A percentile compares a stretch with the other conserved stretches of the same genome.
Evolutionary conservation across 257 asterid species (phyloP).

Genomic region (Scutellaria minor): DNA sequence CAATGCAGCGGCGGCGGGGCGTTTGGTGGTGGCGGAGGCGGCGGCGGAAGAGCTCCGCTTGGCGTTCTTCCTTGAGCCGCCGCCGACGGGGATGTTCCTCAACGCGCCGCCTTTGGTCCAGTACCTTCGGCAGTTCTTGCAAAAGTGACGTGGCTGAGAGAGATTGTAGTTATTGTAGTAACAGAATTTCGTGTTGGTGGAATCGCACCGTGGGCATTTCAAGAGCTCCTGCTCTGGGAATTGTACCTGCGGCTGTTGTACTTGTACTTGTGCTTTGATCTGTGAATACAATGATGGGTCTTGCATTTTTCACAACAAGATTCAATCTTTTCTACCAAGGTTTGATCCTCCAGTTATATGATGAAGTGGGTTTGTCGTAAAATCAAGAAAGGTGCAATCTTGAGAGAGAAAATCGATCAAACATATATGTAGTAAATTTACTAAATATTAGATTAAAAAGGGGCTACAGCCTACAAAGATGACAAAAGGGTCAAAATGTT

Average conservation of each 20-base stretch:
- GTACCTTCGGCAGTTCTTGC: slow-evolving; percentile 81
- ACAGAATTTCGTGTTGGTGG: slow-evolving; percentile 85
- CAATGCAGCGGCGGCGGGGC: slow-evolving; percentile 28
- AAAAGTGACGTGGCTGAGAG: slow-evolving; percentile 96
- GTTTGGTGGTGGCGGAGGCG: slow-evolving; percentile 41
- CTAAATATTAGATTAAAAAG: not conserved
- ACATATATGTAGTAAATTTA: not conserved
- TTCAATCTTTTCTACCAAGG: slow-evolving; percentile 4
- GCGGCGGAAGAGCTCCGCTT: slow-evolving; percentile 62
- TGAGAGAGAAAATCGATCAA: slow-evolving; percentile 23
- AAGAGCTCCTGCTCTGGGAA: slow-evolving; percentile 85
- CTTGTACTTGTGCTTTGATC: slow-evolving; percentile 50
- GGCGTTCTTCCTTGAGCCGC: slow-evolving; percentile 75
- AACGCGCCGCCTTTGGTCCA: slow-evolving; percentile 99
- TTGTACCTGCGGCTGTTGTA: slow-evolving; percentile 45
- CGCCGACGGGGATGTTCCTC: slow-evolving; percentile 91
- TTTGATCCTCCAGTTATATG: slow-evolving; percentile 21
- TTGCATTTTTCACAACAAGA: slow-evolving; percentile 55
- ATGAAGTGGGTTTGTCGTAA: slow-evolving; percentile 28
- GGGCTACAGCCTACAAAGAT: not conserved
- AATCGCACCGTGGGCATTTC: slow-evolving; percentile 89
- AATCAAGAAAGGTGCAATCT: slow-evolving; percentile 24
- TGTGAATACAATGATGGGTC: slow-evolving; percentile 75
- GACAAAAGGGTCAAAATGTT: slow-evolving; percentile 9
- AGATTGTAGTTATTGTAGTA: slow-evolving; percentile 94